A percentile compares a stretch with the other conserved stretches of the same genome.
These are phyloP conservation scores for Hirschfeldia incana DNA, from an alignment of 345 rosid genomes.

Conservation along the genomic window DNA sequence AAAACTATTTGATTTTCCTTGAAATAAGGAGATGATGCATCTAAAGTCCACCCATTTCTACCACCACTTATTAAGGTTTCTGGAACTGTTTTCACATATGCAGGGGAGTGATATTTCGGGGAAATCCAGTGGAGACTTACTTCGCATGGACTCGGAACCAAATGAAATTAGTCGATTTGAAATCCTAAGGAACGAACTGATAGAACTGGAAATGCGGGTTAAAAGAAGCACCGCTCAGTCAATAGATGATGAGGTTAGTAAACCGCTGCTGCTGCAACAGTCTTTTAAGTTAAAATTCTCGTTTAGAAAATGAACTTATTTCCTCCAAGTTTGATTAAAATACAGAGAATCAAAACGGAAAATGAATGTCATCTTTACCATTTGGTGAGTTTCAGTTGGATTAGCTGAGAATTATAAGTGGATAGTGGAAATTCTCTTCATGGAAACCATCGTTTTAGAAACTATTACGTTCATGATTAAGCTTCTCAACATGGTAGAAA, in stretches of 20 bases:
- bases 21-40: slow-evolving; percentile 9
- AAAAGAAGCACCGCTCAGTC: slow-evolving; percentile 71
- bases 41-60: slow-evolving; percentile 12
- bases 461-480: slow-evolving; percentile 10
- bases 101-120: slow-evolving; percentile 53
- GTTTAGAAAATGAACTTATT: not conserved
- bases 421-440: not conserved
- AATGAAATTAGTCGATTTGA: slow-evolving; percentile 78
- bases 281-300: not conserved
- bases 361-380: not conserved
- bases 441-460: slow-evolving; percentile 1
- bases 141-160: slow-evolving; percentile 50
- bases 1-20: slow-evolving; percentile 8
- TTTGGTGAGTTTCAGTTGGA: not conserved
- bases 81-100: slow-evolving; percentile 35
- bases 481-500: slow-evolving; percentile 25
- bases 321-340: not conserved
- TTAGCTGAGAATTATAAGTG: slow-evolving; percentile 6
- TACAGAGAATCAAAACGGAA: not conserved
- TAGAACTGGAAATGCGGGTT: slow-evolving; percentile 87
- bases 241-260: slow-evolving; percentile 65
- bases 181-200: slow-evolving; percentile 77
- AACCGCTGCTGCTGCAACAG: slow-evolving; percentile 10
- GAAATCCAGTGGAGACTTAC: slow-evolving; percentile 43
- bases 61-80: slow-evolving; percentile 10